phyloP scores from a whole-genome alignment of 2,329 filamentous ascomycete genomes.

The Davidsoniella neocaledoniae region DNA sequence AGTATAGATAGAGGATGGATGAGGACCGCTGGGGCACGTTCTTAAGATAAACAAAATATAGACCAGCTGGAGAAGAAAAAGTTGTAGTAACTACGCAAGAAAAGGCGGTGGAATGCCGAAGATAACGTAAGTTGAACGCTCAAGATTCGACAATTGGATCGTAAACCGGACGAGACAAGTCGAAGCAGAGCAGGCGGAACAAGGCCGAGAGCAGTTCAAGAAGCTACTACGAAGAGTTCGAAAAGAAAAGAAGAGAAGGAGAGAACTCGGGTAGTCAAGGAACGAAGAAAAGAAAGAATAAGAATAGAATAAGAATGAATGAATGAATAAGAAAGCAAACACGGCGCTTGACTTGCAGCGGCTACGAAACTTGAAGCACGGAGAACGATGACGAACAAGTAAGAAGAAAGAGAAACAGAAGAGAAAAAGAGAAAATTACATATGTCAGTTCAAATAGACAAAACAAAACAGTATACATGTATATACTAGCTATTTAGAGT shows the following conservation, averaged over 20 bases:
- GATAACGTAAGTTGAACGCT: neutral
- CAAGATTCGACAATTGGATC: neutral
- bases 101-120: neutral
- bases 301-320: conserved; percentile 9
- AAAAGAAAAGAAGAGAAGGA: neutral
- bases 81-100: neutral
- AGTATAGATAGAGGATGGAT: neutral
- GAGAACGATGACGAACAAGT: too few relatives aligned
- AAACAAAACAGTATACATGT: too few relatives aligned
- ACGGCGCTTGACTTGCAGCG: neutral
- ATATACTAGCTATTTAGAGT: too few relatives aligned
- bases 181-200: neutral
- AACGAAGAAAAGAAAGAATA: conserved; percentile 12
- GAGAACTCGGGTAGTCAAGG: neutral
- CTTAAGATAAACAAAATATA: neutral
- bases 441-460: too few relatives aligned
- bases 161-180: neutral
- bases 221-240: neutral
- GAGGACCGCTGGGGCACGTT: neutral
- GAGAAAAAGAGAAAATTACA: too few relatives aligned
- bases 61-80: neutral
- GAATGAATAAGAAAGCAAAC: conserved; percentile 16
- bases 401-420: neutral
- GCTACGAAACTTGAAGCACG: too few relatives aligned
- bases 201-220: neutral